Evolutionary conservation across 371 early-diverging fungal species (phyloP).

Genomic region (Coemansia sp.): DNA sequence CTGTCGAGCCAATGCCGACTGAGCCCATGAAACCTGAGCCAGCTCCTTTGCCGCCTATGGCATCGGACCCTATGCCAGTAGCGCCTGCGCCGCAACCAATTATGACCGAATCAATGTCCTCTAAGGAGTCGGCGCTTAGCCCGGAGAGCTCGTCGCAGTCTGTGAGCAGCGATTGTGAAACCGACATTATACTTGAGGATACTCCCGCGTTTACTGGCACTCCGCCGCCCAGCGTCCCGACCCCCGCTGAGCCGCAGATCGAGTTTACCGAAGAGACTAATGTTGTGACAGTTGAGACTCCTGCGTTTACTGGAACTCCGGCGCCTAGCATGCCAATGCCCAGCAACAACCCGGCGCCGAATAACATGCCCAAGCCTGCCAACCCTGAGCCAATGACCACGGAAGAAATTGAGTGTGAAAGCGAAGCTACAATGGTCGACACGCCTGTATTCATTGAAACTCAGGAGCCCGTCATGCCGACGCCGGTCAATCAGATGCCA

Average conservation of each 20-base stretch:
- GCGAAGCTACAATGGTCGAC: not conserved
- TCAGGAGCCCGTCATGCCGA: not conserved
- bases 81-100: not conserved
- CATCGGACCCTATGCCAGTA: not conserved
- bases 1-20: conserved; percentile 3
- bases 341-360: not conserved
- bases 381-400: not conserved
- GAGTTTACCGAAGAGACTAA: not conserved
- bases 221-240: not conserved
- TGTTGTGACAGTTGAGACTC: not conserved
- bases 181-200: not conserved
- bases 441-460: not conserved
- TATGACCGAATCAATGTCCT: not conserved
- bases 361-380: not conserved
- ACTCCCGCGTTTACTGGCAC: not conserved
- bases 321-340: not conserved
- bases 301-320: not conserved
- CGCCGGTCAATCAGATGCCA: not conserved
- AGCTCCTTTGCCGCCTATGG: not conserved
- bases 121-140: not conserved
- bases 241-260: not conserved
- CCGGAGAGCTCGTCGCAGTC: not conserved
- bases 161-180: not conserved
- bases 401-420: not conserved
- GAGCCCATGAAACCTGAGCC: conserved; percentile 9